Conservation (phyloP, 2,329 filamentous ascomycete genomes). For the Paraphaeosphaeria sporulosa region DNA sequence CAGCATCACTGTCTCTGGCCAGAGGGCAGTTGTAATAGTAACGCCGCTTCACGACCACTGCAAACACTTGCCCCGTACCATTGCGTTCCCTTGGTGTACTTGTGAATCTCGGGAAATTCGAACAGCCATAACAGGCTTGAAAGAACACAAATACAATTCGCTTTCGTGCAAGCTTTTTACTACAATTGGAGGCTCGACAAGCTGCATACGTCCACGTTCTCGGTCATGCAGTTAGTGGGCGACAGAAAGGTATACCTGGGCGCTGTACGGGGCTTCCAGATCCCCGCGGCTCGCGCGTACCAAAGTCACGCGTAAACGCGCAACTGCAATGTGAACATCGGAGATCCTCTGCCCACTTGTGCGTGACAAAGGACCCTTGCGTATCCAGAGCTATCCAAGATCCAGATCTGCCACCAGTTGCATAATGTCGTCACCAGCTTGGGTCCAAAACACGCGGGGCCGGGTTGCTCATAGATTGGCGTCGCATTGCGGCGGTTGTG, state of each 20-base stretch:
- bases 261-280: neutral
- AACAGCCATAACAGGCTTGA: neutral
- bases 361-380: neutral
- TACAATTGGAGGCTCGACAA: neutral
- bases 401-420: neutral
- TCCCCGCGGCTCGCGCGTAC: neutral
- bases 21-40: slow-evolving; percentile 21
- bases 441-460: neutral
- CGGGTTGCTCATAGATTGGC: neutral
- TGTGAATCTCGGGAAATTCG: neutral
- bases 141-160: neutral
- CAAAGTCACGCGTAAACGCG: neutral
- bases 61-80: neutral
- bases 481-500: neutral
- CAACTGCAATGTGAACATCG: neutral
- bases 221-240: neutral
- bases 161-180: neutral
- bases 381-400: neutral
- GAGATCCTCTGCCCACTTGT: neutral
- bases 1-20: slow-evolving; percentile 13
- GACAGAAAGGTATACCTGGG: neutral
- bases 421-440: slow-evolving; percentile 22
- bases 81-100: neutral
- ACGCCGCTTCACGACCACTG: slow-evolving; percentile 18
- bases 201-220: neutral